A percentile compares a stretch with the other conserved stretches of the same genome.
phyloP scores from a whole-genome alignment of 2,329 filamentous ascomycete genomes.

The Fusarium concolor region DNA sequence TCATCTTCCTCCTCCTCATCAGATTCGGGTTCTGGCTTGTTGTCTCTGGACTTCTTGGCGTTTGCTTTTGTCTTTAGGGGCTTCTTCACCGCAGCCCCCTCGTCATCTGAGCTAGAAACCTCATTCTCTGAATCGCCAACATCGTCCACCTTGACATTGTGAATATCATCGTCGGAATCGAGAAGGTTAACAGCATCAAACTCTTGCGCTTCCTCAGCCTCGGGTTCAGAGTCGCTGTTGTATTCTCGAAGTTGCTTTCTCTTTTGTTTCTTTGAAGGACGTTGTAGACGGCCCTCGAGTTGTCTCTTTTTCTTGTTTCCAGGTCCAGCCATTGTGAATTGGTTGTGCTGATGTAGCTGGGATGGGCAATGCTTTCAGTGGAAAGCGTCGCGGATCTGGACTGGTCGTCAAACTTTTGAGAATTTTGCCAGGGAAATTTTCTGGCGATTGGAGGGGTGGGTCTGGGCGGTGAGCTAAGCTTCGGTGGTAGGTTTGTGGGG shows the following conservation, averaged over 20 bases:
- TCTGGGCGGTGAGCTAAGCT: slow-evolving; percentile 44
- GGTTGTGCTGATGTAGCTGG: slow-evolving; percentile 14
- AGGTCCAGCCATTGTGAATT: slow-evolving; percentile 50
- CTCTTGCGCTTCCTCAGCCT: slow-evolving; percentile 54
- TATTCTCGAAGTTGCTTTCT: slow-evolving; percentile 59
- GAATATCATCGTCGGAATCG: slow-evolving; percentile 68
- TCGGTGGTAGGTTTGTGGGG: slow-evolving; percentile 19
- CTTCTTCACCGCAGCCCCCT: slow-evolving; percentile 47
- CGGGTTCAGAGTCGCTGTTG: slow-evolving; percentile 65
- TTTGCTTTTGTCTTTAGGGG: slow-evolving; percentile 47
- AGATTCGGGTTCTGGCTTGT: slow-evolving; percentile 41
- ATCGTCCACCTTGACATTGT: slow-evolving; percentile 65
- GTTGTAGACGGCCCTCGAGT: slow-evolving; percentile 48
- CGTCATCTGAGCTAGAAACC: slow-evolving; percentile 53
- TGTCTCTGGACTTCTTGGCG: slow-evolving; percentile 40
- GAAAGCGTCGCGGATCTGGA: slow-evolving; percentile 29
- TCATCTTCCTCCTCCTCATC: slow-evolving; percentile 16
- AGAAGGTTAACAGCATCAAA: slow-evolving; percentile 66
- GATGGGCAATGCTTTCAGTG: slow-evolving; percentile 19
- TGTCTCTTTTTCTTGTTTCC: slow-evolving; percentile 53
- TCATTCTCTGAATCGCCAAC: slow-evolving; percentile 55
- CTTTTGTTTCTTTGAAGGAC: slow-evolving; percentile 66
- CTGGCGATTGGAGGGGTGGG: slow-evolving; percentile 39
- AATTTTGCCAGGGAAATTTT: slow-evolving; percentile 47
- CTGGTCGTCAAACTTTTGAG: slow-evolving; percentile 45